Base-by-base conservation (phyloP, 1,284 basidiomycete species). In the Ustilago curta region DNA sequence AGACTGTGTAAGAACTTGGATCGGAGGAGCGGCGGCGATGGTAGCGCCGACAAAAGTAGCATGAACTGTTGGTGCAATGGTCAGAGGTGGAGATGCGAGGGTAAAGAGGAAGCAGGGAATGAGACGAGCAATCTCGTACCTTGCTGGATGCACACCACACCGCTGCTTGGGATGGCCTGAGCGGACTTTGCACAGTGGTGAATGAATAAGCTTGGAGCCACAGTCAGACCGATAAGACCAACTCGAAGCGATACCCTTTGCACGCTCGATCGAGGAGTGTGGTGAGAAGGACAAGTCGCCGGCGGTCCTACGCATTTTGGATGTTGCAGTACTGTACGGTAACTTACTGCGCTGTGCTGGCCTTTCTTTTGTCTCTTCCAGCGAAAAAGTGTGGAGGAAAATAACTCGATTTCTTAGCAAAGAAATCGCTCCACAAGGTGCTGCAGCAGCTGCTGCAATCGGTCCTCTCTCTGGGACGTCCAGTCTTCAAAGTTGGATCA, bases 391-490 rank as follows among this genome's bases (percentile, higher is more conserved):
- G 66, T 69, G 59, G 66, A 69, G 66, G 54, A 54, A 51, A 51
- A 54, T n/a, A n/a, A n/a, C n/a, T n/a, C n/a, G n/a, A 32, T 48
- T 48, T 51, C 52, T 69, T 70, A 56, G 67, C 52, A 64, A 65
- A 70, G 68, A n/a, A 55, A 27, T 43, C 58, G 68, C 63, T 69
- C 54, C 25, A 8, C 39, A 40, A 39, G 39, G 18, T 40, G 39
- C 39, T 8, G 32, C 39, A 39, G 37, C 37, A n/a, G 39, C n/a
- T n/a, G n/a, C n/a, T n/a, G n/a, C n/a, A n/a, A n/a, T n/a, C 39
- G n/a, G 16, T 18, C 39, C n/a, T 40, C 39, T 18, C 39, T 40
- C n/a, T n/a, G n/a, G n/a, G n/a, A n/a, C n/a, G 7, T n/a, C 39
- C 9, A 12, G 6, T 35, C 9, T 11, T 35, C 14, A 12, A 35